Conservation (phyloP, 805 yeast species). For the Torulaspora maleeae region DNA sequence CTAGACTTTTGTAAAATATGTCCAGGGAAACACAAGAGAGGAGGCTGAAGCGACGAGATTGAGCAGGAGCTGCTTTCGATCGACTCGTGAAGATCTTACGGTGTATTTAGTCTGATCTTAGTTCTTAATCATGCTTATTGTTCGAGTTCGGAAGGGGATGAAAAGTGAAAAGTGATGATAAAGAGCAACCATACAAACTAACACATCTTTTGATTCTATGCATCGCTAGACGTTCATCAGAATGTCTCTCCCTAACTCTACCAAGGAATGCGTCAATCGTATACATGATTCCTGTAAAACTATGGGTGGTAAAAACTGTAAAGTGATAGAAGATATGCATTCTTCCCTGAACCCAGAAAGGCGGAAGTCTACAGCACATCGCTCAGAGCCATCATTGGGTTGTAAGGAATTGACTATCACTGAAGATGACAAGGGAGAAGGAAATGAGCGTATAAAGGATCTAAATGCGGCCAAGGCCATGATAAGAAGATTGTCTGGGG, state of each 20-base stretch:
- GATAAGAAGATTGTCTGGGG: conserved; percentile 21
- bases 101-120: background rate
- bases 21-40: background rate
- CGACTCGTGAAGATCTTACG: background rate
- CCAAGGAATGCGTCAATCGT: conserved; percentile 3
- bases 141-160: background rate
- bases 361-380: conserved; percentile 3
- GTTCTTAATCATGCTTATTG: background rate
- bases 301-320: background rate
- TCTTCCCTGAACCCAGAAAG: background rate
- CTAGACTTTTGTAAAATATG: background rate
- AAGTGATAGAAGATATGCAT: conserved; percentile 1
- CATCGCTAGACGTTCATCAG: background rate
- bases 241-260: conserved; percentile 1
- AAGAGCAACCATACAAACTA: background rate
- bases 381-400: conserved; percentile 11
- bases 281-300: background rate
- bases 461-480: conserved; percentile 22
- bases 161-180: background rate
- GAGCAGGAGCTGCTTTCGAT: background rate
- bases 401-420: conserved; percentile 2
- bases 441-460: conserved; percentile 11
- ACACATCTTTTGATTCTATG: background rate
- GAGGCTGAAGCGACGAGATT: background rate
- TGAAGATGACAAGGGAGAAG: conserved; percentile 5